Evolutionary conservation across 2,329 filamentous ascomycete genomes (phyloP), one percentile per base, ranked within the genome.

Genomic region (Septoria petroselini): DNA sequence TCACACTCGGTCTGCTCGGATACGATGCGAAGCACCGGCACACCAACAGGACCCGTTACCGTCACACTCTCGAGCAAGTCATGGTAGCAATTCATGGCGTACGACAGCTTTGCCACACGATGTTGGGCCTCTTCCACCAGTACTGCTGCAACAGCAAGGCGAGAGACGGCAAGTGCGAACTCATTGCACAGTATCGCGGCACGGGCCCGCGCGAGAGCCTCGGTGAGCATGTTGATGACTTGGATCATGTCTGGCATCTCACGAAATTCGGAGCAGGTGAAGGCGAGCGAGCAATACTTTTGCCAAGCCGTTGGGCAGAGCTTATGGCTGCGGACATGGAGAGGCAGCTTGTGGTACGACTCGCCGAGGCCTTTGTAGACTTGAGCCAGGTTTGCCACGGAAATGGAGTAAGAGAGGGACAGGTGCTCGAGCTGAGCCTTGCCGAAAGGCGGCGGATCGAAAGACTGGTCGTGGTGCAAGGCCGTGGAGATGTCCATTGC

Each of bases 191-290:
- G 11, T 14, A 53, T 37, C 7, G 45, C 50, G 15, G 50, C 45
- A 23, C 50, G 50, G 19, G 38, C 29, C 19, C 50, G 50, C 4
- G 41, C 41, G 35, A 48, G 48, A 17, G 15, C 17, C 29, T 49
- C 50, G n/a, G 34, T 25, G 11, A 49, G 41, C 40, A 49, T 44
- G 30, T 45, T 40, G 23, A 48, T 25, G 18, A 53, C 29, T 25
- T 49, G 50, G 21, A 53, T 48, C 45, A 53, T 44, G 14, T 53
- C 50, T 11, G 50, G 50, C 11, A 49, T 38, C 30, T 53, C 50
- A 37, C 50, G 45, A n/a, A 41, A 44, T 9, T 53, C 50, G 27
- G 42, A 43, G 34, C 19, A 27, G 15, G 46, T 42, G 41, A 53
- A 53, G 18, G 50, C 50, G 7, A 33, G 18, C 21, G 30, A 18